Evolutionary conservation across 805 yeast species (phyloP), one percentile per base, ranked within the genome.

Genomic region (Zygosaccharomyces bailii): DNA sequence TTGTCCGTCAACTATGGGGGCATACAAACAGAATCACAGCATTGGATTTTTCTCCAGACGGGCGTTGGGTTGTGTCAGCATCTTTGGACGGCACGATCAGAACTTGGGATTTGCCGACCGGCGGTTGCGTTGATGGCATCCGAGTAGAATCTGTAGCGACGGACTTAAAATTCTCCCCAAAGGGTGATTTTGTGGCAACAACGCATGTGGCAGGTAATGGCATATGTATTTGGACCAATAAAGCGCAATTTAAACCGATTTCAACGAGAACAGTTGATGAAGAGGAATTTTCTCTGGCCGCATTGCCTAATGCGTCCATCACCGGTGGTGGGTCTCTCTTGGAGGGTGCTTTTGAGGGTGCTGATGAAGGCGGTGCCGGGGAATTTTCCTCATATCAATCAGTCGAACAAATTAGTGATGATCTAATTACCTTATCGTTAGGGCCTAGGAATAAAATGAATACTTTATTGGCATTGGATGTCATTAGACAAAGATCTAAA

Each of bases 91-190:
- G 86, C 2, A 89, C 98, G 0, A 72, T 93, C 39, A 78, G 99
- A 58, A 88, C 96, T 0, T 93, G 98, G 98, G 98, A 93, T 64
- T 75, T 93, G 48, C 98, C 98, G 33, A 85, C 96, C 1, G 98
- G 99, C 39, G 87, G 90, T 1, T 91, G 98, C 65, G 88, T 93
- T 45, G 99, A 93, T 68, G 97, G 96, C 50, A 81, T 91, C 13
- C 69, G 71, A 42, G 74, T 93, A 19, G 80, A 84, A 1, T 79
- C 74, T 54, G 90, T 89, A n/a, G 95, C 84, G 2, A 88, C 97
- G 0, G 71, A 77, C 43, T 72, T 95, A 24, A 79, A 82, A 57
- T 77, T 93, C 51, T 86, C 96, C 11, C 95, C 95, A 2, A 73
- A 80, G 44, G 96, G 96, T 34, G 97, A 93, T 54, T 79, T 82